Base-by-base conservation (phyloP, 108 stramenopile genomes). In the Chaetoceros tenuissimus region DNA sequence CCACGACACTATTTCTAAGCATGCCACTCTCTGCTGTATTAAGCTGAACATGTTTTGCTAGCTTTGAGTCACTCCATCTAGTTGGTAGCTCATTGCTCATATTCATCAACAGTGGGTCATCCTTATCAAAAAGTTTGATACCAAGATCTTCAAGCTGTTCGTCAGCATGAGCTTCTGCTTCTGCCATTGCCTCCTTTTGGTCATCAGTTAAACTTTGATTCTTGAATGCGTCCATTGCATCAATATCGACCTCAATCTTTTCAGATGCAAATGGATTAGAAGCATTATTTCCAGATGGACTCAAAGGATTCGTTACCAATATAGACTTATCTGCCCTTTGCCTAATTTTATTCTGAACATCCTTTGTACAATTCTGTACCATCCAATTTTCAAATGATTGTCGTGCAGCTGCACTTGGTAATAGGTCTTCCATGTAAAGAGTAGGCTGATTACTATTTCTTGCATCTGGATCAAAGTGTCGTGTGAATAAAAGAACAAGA, bases 351-450 rank as follows among this genome's bases (percentile, higher is more conserved):
- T 60, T 65, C 54, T 71, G 75, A 19, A 77, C 71, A 19, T 80
- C 76, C 18, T 77, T 60, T 23, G 66, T 61, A 22, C 57, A 64
- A 67, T 74, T 76, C 28, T 63, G 61, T 0, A 56, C 56, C 46
- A 80, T 53, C 88, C 88, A 90, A 19, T 68, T 31, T 16, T 90
- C 81, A 65, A 86, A 90, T 57, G 83, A 84, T 45, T 81, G 64
- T 55, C 60, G 72, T 3, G 75, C 68, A 48, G 31, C 46, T 0
- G 74, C 63, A 3, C 47, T 56, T 1, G 81, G 63, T 50, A 89
- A 53, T 28, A 89, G 62, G 55, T 84, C 82, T 20, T 78, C 34
- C 20, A 79, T 49, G 48, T 7, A 21, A 3, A 54, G 62, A 0
- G 67, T 74, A 28, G 86, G 28, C 2, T 85, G 79, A 45, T 68